These are phyloP conservation scores for Euphorbia corollata DNA, from an alignment of 441 rosid genomes.

Conservation along the genomic window DNA sequence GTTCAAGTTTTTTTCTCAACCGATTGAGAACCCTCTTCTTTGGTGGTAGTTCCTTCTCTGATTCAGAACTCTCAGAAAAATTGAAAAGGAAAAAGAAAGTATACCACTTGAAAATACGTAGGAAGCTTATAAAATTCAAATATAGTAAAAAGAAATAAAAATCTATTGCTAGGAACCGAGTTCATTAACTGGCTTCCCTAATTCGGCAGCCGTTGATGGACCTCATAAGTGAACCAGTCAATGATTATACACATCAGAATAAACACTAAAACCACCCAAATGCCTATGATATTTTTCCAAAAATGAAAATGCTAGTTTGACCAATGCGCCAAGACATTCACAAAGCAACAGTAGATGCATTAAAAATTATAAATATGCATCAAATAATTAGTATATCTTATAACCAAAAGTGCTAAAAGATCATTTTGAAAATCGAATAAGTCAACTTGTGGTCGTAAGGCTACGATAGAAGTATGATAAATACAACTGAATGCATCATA, in stretches of 20 bases:
- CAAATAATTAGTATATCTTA: neutral
- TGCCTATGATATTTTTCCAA: neutral
- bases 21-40: slow-evolving; percentile 18
- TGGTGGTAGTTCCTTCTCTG: slow-evolving; percentile 19
- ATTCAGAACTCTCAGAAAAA: slow-evolving; percentile 9
- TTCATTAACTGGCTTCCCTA: slow-evolving; percentile 6
- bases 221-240: neutral
- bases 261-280: neutral
- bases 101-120: neutral
- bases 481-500: too few relatives aligned
- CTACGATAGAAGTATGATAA: neutral
- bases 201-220: neutral
- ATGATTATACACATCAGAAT: neutral
- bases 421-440: neutral
- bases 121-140: neutral
- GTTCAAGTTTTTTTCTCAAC: neutral
- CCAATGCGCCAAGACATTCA: neutral
- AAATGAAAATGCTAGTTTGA: too few relatives aligned
- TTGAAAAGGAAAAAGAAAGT: neutral
- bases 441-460: neutral
- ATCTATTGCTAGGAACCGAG: neutral
- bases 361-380: neutral
- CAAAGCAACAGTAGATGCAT: neutral
- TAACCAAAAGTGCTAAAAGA: neutral
- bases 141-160: neutral